These are phyloP conservation scores for Athelia sp. DNA, from an alignment of 1,284 basidiomycete species.

Conservation along the genomic window DNA sequence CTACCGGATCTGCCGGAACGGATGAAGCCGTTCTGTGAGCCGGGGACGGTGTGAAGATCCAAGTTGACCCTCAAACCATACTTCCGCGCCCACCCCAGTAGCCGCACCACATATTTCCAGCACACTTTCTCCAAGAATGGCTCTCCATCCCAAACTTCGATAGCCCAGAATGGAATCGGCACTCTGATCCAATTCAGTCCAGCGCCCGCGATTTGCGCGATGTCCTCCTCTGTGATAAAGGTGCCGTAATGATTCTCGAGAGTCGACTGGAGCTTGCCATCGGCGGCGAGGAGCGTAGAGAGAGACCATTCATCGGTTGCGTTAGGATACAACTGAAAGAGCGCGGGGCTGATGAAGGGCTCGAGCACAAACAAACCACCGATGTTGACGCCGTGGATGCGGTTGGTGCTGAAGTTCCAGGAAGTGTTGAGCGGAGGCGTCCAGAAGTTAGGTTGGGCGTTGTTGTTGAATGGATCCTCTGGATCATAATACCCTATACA, in stretches of 20 bases:
- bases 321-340: conserved; percentile 68
- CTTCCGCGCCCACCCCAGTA: conserved; percentile 64
- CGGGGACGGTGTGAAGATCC: conserved; percentile 61
- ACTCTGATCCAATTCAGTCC: conserved; percentile 86
- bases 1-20: conserved; percentile 43
- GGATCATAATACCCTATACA: conserved; percentile 43
- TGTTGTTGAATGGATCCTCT: conserved; percentile 60
- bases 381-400: conserved; percentile 55
- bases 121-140: conserved; percentile 73
- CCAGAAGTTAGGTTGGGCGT: conserved; percentile 57
- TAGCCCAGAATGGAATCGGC: conserved; percentile 85
- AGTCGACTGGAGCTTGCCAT: conserved; percentile 50
- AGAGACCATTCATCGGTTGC: conserved; percentile 79
- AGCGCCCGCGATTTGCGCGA: conserved; percentile 87
- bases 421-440: conserved; percentile 59
- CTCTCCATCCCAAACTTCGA: conserved; percentile 71
- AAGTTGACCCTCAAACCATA: conserved; percentile 67
- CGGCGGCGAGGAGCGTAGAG: conserved; percentile 57
- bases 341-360: conserved; percentile 76
- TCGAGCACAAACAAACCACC: conserved; percentile 73
- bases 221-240: conserved; percentile 73
- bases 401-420: conserved; percentile 53
- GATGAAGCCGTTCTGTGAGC: conserved; percentile 62
- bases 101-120: conserved; percentile 52
- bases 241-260: conserved; percentile 41